A percentile compares a stretch with the other conserved stretches of the same genome.
Evolutionary conservation across 1,139 yeast genomes (phyloP).

Genomic region (Saccharomycopsis crataegensis): DNA sequence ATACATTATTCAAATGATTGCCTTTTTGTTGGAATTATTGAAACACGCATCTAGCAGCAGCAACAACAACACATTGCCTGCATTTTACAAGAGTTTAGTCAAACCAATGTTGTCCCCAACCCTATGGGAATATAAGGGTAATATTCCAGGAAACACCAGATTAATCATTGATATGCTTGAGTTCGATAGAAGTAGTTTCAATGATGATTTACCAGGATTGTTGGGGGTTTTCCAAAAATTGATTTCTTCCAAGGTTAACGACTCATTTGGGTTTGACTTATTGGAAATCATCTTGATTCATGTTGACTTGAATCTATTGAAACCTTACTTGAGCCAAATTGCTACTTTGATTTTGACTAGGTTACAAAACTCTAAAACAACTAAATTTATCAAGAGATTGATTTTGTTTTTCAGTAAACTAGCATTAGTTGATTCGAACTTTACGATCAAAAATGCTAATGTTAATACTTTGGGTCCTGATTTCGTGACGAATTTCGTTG

Average conservation of each 20-base stretch:
- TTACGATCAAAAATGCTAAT: constrained; percentile 31
- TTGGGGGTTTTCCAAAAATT: constrained; percentile 96
- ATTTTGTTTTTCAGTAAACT: constrained; percentile 57
- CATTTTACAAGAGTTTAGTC: constrained; percentile 55
- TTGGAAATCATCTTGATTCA: constrained; percentile 59
- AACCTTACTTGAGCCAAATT: constrained; percentile 60
- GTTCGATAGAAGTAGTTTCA: constrained; percentile 50
- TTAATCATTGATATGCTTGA: constrained; percentile 64
- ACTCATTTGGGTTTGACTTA: constrained; percentile 75
- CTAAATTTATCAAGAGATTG: constrained; percentile 68
- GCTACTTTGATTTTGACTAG: constrained; percentile 73
- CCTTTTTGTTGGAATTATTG: constrained; percentile 63
- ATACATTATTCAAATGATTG: constrained; percentile 80
- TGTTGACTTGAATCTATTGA: constrained; percentile 44
- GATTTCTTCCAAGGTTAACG: constrained; percentile 77
- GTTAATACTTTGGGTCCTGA: constrained; percentile 25
- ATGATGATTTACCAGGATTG: constrained; percentile 55
- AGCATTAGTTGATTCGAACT: constrained; percentile 26
- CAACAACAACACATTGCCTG: constrained; percentile 45
- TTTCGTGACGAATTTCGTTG: constrained; percentile 34
- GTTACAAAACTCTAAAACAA: constrained; percentile 74
- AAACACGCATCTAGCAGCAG: constrained; percentile 31
- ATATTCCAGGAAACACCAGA: constrained; percentile 86
- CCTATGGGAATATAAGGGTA: constrained; percentile 90
- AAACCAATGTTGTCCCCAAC: constrained; percentile 82